Percentiles rank a stretch among this genome's conserved stretches.
phyloP scores from a whole-genome alignment of 345 rosid species.

The Cardamine occulta region DNA sequence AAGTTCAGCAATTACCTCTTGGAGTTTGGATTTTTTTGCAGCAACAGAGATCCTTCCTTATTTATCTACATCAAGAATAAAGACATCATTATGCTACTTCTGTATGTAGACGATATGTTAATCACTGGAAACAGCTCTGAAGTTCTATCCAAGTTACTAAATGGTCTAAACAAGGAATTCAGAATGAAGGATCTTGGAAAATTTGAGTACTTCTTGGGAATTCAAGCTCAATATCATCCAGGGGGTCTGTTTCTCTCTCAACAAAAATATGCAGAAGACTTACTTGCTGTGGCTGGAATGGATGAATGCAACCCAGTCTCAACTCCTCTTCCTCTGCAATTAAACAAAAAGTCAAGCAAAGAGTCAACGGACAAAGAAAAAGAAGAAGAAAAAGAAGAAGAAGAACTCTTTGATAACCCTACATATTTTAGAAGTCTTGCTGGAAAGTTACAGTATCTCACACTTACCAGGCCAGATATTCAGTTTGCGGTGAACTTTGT shows the following conservation, averaged over 20 bases:
- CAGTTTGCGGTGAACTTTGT: too few species aligned
- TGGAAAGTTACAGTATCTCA: too few species aligned
- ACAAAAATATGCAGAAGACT: not conserved
- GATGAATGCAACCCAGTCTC: too few species aligned
- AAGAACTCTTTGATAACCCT: too few species aligned
- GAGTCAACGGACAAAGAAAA: too few species aligned
- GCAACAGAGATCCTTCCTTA: accelerated
- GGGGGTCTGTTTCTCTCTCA: accelerated
- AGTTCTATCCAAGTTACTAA: accelerated
- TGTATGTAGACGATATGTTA: not conserved
- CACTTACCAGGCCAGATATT: too few species aligned
- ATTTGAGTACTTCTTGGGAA: not conserved
- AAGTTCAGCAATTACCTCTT: not conserved
- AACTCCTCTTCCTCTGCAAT: too few species aligned
- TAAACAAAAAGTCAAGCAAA: too few species aligned
- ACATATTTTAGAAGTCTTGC: too few species aligned
- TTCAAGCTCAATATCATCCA: not conserved
- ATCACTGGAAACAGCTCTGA: not conserved
- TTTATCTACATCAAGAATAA: not conserved
- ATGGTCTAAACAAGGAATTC: not conserved
- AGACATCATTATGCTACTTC: not conserved
- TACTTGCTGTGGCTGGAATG: not conserved
- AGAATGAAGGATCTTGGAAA: not conserved
- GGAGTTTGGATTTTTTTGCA: not conserved
- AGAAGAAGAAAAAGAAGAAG: too few species aligned